phyloP scores from a whole-genome alignment of 2,329 filamentous ascomycete species.

The Tolypocladium ophioglossoides region DNA sequence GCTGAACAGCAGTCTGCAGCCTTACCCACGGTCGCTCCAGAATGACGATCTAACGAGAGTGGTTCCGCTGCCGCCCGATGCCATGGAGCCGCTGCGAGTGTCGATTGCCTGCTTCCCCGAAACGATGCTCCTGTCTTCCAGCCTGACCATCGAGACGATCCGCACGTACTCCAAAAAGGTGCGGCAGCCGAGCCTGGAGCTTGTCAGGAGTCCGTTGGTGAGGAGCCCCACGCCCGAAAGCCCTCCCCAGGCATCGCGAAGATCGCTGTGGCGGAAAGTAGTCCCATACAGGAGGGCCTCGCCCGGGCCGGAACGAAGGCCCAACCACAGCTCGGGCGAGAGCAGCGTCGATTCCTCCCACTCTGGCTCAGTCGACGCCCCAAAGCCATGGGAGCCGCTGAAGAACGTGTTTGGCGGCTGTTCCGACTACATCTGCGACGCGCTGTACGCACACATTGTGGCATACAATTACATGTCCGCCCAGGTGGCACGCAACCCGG shows the following conservation, averaged over 20 bases:
- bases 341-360: constrained; percentile 6
- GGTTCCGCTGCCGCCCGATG: constrained; percentile 40
- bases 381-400: constrained; percentile 32
- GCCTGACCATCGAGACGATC: constrained; percentile 46
- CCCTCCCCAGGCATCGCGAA: constrained; percentile 8
- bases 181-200: constrained; percentile 25
- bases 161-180: constrained; percentile 44
- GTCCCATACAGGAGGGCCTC: constrained; percentile 16
- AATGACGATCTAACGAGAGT: constrained; percentile 25
- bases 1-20: constrained; percentile 20
- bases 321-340: constrained; percentile 2
- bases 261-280: constrained; percentile 26
- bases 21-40: constrained; percentile 16
- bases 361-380: constrained; percentile 7
- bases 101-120: constrained; percentile 48
- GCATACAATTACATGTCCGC: constrained; percentile 46
- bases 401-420: constrained; percentile 41
- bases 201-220: constrained; percentile 8
- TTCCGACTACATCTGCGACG: constrained; percentile 45
- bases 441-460: constrained; percentile 47
- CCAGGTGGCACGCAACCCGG: constrained; percentile 15
- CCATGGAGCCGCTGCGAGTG: constrained; percentile 42
- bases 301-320: not conserved
- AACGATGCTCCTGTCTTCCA: constrained; percentile 45
- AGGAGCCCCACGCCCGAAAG: constrained; percentile 9